These are phyloP conservation scores for Closterium sp. DNA, from an alignment of 139 green algal genomes.

Conservation along the genomic window DNA sequence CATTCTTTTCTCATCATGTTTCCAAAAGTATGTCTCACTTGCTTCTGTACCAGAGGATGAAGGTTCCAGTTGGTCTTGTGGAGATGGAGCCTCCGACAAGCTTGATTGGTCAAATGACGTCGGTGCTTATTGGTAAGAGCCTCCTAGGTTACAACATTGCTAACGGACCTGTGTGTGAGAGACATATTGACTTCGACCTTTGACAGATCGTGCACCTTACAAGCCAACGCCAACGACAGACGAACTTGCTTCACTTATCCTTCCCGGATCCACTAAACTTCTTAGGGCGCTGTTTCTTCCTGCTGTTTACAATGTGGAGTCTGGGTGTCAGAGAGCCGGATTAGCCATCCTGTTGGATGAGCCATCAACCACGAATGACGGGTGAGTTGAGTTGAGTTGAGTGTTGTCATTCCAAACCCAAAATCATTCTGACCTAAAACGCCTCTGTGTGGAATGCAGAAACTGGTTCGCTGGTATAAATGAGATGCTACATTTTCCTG, in stretches of 20 bases:
- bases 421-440: too few species aligned
- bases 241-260: neutral
- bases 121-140: neutral
- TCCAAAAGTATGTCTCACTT: neutral
- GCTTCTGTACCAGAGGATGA: neutral
- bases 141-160: neutral
- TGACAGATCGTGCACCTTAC: neutral
- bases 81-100: neutral
- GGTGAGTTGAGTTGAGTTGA: neutral
- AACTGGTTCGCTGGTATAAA: neutral
- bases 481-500: neutral
- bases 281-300: neutral
- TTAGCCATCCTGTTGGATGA: neutral
- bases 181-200: neutral
- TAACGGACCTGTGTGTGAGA: neutral
- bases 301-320: neutral
- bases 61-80: neutral
- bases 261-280: neutral
- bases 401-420: neutral
- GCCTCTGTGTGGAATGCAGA: neutral
- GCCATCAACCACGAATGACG: neutral
- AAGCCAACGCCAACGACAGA: neutral
- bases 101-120: neutral
- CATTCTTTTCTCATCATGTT: neutral
- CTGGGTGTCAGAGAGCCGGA: neutral